Percentiles rank a stretch among this genome's conserved stretches.
Conservation (phyloP, 108 stramenopile genomes). For the Cyclotella sp. region DNA sequence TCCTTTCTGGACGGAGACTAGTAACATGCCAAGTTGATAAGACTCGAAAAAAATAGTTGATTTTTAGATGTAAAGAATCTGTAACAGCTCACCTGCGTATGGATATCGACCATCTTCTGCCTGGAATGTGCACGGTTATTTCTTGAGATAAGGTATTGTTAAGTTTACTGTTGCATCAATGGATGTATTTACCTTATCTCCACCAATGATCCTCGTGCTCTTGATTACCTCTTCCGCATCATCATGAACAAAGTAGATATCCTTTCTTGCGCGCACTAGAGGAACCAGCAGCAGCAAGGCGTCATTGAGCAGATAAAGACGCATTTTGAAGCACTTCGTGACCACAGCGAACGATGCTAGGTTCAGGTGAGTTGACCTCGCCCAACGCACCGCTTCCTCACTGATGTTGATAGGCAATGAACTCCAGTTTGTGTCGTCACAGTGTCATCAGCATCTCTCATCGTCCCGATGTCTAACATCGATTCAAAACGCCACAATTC, state of each 20-base stretch:
- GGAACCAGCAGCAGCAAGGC: background rate
- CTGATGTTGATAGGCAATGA: too few species aligned
- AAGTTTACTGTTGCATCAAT: background rate
- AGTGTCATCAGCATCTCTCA: too few species aligned
- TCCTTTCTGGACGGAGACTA: constrained; percentile 11
- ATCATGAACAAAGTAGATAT: background rate
- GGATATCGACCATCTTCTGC: constrained; percentile 17
- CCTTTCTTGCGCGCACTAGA: background rate
- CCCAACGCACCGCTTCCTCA: too few species aligned
- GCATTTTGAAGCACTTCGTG: too few species aligned
- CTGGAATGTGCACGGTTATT: background rate
- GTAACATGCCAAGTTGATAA: background rate
- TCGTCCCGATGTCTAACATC: too few species aligned
- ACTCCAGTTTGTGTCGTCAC: too few species aligned
- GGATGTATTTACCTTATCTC: background rate
- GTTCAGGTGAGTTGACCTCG: too few species aligned
- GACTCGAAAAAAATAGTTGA: too few species aligned
- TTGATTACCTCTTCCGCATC: background rate
- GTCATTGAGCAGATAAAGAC: too few species aligned
- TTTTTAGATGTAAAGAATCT: background rate
- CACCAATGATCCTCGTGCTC: constrained; percentile 5
- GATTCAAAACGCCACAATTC: too few species aligned
- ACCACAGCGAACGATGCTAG: too few species aligned
- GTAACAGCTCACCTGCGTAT: constrained; percentile 8
- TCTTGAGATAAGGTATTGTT: background rate